phyloP scores from a whole-genome alignment of 345 rosid species.

The Leavenworthia alabamica region DNA sequence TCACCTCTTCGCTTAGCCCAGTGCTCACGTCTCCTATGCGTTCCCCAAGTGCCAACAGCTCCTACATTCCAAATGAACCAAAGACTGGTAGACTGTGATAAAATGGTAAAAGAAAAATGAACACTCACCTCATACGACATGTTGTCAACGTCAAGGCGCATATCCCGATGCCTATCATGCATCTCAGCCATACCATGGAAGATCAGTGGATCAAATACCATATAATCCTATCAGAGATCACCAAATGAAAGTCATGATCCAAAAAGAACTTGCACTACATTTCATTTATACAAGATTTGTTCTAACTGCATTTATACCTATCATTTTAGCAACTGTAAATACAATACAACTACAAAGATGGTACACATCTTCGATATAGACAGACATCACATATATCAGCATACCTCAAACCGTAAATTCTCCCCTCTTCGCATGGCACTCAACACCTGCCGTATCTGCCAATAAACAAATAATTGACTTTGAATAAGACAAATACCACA shows the following conservation, averaged over 20 bases:
- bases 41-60: slow-evolving; percentile 78
- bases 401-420: slow-evolving; percentile 68
- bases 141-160: slow-evolving; percentile 95
- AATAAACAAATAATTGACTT: background rate
- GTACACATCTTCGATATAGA: background rate
- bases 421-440: slow-evolving; percentile 86
- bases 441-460: slow-evolving; percentile 83
- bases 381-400: background rate
- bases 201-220: slow-evolving; percentile 69
- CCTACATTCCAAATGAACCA: slow-evolving; percentile 34
- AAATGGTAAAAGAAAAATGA: background rate
- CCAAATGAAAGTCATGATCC: slow-evolving; percentile 5
- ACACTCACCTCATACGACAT: slow-evolving; percentile 85
- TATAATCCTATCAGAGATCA: slow-evolving; percentile 52
- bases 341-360: background rate
- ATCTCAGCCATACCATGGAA: slow-evolving; percentile 65
- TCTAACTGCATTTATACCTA: background rate
- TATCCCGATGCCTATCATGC: slow-evolving; percentile 82
- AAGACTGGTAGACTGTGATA: background rate
- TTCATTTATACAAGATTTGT: background rate
- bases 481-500: background rate
- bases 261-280: background rate
- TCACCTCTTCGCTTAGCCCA: slow-evolving; percentile 70
- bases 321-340: background rate
- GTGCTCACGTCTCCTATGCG: slow-evolving; percentile 86